These are phyloP conservation scores for Clohesyomyces aquaticus DNA, from an alignment of 495 filamentous ascomycete species.

Conservation along the genomic window DNA sequence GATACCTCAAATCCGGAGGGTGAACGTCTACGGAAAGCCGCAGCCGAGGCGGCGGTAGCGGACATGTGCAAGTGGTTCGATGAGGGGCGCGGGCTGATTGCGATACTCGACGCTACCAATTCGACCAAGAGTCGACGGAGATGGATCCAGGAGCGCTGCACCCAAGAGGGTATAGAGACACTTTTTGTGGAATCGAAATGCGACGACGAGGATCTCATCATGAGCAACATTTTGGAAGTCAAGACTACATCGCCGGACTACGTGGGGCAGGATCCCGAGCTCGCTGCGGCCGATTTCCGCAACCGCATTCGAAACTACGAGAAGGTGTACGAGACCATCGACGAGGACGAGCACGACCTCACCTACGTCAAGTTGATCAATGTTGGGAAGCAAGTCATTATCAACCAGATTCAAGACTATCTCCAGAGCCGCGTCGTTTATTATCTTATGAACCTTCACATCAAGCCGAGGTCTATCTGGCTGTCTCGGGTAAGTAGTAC, in stretches of 20 bases:
- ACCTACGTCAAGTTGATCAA: slow-evolving; percentile 98
- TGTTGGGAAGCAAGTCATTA: slow-evolving; percentile 90
- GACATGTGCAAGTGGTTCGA: slow-evolving; percentile 95
- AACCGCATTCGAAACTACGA: slow-evolving; percentile 96
- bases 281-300: slow-evolving; percentile 85
- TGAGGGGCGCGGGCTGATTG: slow-evolving; percentile 72
- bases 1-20: slow-evolving; percentile 85
- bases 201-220: slow-evolving; percentile 91
- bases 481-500: slow-evolving; percentile 79
- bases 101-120: slow-evolving; percentile 94
- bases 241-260: slow-evolving; percentile 98
- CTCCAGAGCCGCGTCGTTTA: slow-evolving; percentile 94
- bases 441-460: slow-evolving; percentile 97
- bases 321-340: slow-evolving; percentile 90
- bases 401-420: slow-evolving; percentile 97
- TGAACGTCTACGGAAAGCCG: slow-evolving; percentile 82
- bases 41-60: slow-evolving; percentile 82
- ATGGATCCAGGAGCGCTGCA: slow-evolving; percentile 84
- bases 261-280: slow-evolving; percentile 87
- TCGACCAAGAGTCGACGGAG: slow-evolving; percentile 83
- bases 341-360: slow-evolving; percentile 77
- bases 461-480: slow-evolving; percentile 97
- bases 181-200: slow-evolving; percentile 96
- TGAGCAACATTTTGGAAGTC: slow-evolving; percentile 96
- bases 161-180: slow-evolving; percentile 76